Percentiles rank a stretch among this genome's conserved stretches.
Evolutionary conservation across 352 stramenopile genomes (phyloP).

Genomic region (Thraustotheca clavata): DNA sequence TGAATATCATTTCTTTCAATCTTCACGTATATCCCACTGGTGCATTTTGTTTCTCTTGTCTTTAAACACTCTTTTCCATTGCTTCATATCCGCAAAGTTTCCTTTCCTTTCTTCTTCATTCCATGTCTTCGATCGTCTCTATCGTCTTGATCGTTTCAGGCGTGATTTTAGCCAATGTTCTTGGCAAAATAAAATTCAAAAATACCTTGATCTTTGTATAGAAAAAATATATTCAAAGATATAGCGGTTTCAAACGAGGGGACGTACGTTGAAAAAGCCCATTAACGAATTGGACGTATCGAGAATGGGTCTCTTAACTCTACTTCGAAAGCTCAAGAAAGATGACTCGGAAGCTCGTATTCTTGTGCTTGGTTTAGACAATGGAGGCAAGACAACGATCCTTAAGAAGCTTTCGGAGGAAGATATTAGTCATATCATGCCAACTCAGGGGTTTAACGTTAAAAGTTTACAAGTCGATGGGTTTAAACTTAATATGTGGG

Average conservation of each 20-base stretch:
- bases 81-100: no score
- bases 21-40: not conserved
- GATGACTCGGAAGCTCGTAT: conserved; percentile 91
- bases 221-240: not conserved
- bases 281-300: not conserved
- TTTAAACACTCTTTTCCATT: no score
- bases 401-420: conserved; percentile 95
- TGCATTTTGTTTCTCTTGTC: no score
- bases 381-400: conserved; percentile 95
- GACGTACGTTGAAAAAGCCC: not conserved
- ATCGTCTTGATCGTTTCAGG: no score
- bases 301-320: conserved; percentile 87
- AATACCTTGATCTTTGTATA: not conserved
- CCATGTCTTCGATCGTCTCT: no score
- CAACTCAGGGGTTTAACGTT: conserved; percentile 95
- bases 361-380: conserved; percentile 93
- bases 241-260: not conserved
- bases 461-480: conserved; percentile 92
- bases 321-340: conserved; percentile 95
- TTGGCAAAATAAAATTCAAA: not conserved
- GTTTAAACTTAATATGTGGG: conserved; percentile 98
- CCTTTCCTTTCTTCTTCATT: no score
- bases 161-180: no score
- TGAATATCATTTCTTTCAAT: not conserved
- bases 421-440: conserved; percentile 91